Conservation (phyloP, 2,329 filamentous ascomycete species). For the Fusarium irregulare region DNA sequence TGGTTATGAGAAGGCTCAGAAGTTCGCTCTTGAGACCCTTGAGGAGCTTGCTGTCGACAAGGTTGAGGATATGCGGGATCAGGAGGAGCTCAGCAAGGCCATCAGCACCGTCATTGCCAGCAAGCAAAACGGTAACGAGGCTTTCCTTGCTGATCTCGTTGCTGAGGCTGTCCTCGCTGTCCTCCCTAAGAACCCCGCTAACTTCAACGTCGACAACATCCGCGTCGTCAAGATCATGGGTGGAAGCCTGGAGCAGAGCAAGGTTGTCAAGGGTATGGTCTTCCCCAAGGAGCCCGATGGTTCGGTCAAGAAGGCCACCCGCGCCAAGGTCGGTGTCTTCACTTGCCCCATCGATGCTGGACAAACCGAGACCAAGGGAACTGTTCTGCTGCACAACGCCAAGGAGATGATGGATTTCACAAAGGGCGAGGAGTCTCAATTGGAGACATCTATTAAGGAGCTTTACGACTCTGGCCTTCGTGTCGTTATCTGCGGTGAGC, state of each 20-base stretch:
- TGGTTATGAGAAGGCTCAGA: constrained; percentile 95
- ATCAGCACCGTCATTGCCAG: constrained; percentile 94
- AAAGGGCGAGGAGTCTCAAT: constrained; percentile 92
- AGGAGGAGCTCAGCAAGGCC: constrained; percentile 90
- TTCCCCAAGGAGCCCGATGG: constrained; percentile 97
- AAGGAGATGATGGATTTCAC: constrained; percentile 99
- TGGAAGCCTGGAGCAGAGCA: constrained; percentile 91
- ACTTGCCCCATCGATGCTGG: constrained; percentile 95
- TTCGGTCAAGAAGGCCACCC: constrained; percentile 86
- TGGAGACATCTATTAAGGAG: constrained; percentile 93
- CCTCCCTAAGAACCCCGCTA: constrained; percentile 91
- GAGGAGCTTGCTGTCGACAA: constrained; percentile 93
- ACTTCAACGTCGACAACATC: constrained; percentile 99
- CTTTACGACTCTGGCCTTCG: constrained; percentile 92
- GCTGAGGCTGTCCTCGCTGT: constrained; percentile 87
- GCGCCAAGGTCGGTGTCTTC: constrained; percentile 96
- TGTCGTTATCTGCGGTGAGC: constrained; percentile 90
- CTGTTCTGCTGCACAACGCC: constrained; percentile 94
- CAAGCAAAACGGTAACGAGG: constrained; percentile 95
- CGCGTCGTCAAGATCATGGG: constrained; percentile 99
- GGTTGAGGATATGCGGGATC: constrained; percentile 83
- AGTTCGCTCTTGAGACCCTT: constrained; percentile 84
- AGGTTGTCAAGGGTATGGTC: constrained; percentile 97
- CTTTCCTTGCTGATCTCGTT: constrained; percentile 86
- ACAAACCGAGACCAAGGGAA: constrained; percentile 99